These are phyloP conservation scores for Epichloe hybrida DNA, from an alignment of 2,329 filamentous ascomycete species.

Conservation along the genomic window DNA sequence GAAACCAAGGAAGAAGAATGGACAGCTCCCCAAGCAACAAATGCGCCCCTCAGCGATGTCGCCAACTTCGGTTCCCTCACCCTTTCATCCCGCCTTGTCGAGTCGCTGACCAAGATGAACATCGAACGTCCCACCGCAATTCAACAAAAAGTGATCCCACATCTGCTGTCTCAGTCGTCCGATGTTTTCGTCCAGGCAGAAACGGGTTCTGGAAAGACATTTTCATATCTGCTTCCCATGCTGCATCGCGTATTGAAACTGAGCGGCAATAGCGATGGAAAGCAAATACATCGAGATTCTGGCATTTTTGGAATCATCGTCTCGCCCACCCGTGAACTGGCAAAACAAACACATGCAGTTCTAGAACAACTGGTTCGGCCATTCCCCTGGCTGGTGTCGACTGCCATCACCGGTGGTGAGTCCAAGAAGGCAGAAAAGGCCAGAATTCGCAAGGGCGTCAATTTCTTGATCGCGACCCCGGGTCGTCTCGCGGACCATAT, in stretches of 20 bases:
- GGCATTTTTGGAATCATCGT: slow-evolving; percentile 90
- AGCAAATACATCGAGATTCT: slow-evolving; percentile 63
- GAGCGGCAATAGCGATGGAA: slow-evolving; percentile 40
- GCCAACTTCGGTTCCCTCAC: slow-evolving; percentile 80
- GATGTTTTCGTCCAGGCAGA: slow-evolving; percentile 96
- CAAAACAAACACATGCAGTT: slow-evolving; percentile 83
- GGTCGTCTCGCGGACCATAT: slow-evolving; percentile 85
- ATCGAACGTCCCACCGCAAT: slow-evolving; percentile 89
- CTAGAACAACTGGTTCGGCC: slow-evolving; percentile 77
- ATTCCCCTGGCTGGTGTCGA: slow-evolving; percentile 91
- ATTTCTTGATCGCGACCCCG: slow-evolving; percentile 90
- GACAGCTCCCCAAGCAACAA: slow-evolving; percentile 58
- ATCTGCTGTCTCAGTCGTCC: slow-evolving; percentile 64
- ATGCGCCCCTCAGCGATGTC: slow-evolving; percentile 76
- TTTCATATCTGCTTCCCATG: slow-evolving; percentile 89
- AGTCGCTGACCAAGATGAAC: slow-evolving; percentile 74
- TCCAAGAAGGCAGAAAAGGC: slow-evolving; percentile 77
- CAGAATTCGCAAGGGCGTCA: slow-evolving; percentile 83
- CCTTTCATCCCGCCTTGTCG: slow-evolving; percentile 64
- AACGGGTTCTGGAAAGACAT: slow-evolving; percentile 92
- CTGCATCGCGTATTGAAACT: slow-evolving; percentile 77
- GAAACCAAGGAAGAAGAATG: slow-evolving; percentile 39
- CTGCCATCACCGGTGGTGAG: slow-evolving; percentile 61
- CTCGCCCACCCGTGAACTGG: slow-evolving; percentile 84
- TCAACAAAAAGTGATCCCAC: slow-evolving; percentile 76